Evolutionary conservation across 2,329 filamentous ascomycete species (phyloP).

Genomic region (Xylariales sp.): DNA sequence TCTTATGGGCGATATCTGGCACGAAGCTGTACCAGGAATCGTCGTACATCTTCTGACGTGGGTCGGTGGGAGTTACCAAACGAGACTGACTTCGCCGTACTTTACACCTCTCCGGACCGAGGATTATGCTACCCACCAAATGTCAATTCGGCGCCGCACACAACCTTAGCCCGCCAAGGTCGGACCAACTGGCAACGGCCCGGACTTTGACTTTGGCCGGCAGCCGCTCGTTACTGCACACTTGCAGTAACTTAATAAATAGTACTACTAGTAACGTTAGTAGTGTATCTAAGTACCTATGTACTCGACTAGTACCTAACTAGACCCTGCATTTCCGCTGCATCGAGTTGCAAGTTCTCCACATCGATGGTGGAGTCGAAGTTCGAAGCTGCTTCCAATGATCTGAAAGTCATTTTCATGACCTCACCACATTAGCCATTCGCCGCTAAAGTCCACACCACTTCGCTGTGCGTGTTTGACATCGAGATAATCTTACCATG

Average conservation of each 20-base stretch:
- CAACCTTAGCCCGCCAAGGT: not conserved
- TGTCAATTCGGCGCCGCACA: conserved; percentile 3
- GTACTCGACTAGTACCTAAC: too few relatives aligned
- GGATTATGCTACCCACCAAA: conserved; percentile 3
- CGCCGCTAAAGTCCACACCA: conserved; percentile 7
- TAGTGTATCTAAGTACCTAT: too few relatives aligned
- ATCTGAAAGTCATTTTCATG: conserved; percentile 10
- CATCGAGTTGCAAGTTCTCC: not conserved
- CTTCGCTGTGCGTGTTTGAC: conserved; percentile 9
- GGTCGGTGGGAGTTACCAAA: not conserved
- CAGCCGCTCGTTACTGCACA: too few relatives aligned
- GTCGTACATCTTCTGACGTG: conserved; percentile 72
- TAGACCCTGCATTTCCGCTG: too few relatives aligned
- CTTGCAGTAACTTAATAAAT: too few relatives aligned
- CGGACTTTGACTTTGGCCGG: conserved; percentile 12
- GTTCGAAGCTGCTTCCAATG: conserved; percentile 9
- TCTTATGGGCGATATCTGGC: conserved; percentile 53
- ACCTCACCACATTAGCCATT: conserved; percentile 9
- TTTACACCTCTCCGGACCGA: not conserved
- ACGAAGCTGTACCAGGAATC: conserved; percentile 81
- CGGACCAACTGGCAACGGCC: not conserved
- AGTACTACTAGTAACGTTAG: too few relatives aligned
- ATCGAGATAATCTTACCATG: not conserved
- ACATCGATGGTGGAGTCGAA: not conserved
- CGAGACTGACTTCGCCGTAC: not conserved